Percentiles rank a stretch among this genome's conserved stretches.
Conservation (phyloP, 441 rosid genomes). For the Geranium incanum region DNA sequence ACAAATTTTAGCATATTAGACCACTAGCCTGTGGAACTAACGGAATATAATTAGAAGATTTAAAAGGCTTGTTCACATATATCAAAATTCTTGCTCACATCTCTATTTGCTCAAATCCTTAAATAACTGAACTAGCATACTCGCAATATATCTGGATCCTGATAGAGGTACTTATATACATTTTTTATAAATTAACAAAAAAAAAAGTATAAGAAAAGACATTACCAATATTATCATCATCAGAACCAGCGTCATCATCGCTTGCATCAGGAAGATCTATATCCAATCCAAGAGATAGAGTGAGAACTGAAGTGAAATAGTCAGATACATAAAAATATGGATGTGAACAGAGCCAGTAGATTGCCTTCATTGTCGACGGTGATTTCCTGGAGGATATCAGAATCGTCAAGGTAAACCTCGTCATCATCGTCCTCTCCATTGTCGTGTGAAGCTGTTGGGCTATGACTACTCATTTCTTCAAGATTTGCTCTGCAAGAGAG, state of each 20-base stretch:
- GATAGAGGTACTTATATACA: neutral
- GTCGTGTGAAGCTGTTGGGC: neutral
- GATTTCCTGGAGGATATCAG: constrained; percentile 58
- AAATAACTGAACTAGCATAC: neutral
- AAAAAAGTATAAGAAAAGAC: neutral
- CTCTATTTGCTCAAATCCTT: neutral
- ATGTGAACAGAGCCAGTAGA: neutral
- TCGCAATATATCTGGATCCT: no score
- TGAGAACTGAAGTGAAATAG: neutral
- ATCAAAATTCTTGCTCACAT: no score
- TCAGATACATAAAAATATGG: neutral
- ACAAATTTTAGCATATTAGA: no score
- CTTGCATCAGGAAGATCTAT: constrained; percentile 68
- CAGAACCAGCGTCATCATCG: constrained; percentile 40
- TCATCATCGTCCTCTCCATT: constrained; percentile 33
- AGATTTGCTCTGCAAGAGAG: neutral
- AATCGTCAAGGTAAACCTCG: constrained; percentile 66
- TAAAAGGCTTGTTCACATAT: no score
- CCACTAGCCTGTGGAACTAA: no score
- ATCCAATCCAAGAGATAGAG: neutral
- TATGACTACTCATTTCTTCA: neutral
- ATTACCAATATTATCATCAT: constrained; percentile 31
- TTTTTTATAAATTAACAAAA: neutral
- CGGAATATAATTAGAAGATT: no score
- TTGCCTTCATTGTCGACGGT: constrained; percentile 68